Evolutionary conservation across 257 asterid genomes (phyloP).

Genomic region (Lithospermum erythrorhizon): DNA sequence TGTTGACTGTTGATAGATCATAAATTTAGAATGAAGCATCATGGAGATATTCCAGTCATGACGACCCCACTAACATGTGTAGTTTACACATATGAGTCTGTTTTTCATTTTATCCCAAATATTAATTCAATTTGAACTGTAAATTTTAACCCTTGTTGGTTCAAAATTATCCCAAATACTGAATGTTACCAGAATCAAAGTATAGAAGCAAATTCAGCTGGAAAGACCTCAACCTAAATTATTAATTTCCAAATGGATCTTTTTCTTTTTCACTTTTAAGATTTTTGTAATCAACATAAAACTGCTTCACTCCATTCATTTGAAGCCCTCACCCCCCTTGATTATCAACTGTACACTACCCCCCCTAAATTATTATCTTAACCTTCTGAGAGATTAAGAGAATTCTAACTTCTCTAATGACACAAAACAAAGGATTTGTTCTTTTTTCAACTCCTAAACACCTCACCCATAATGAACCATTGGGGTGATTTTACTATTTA

Average conservation of each 20-base stretch:
- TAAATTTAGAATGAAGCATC: too few relatives aligned
- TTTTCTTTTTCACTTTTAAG: not conserved
- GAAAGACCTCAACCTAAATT: not conserved
- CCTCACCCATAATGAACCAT: constrained; percentile 1
- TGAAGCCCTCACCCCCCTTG: not conserved
- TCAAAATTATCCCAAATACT: too few relatives aligned
- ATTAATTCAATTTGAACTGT: too few relatives aligned
- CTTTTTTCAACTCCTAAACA: not conserved
- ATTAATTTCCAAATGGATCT: not conserved
- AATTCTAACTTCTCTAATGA: constrained; percentile 8
- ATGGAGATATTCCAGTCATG: too few relatives aligned
- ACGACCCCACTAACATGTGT: too few relatives aligned
- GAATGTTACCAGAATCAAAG: too few relatives aligned
- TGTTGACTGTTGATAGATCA: too few relatives aligned
- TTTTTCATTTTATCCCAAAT: too few relatives aligned
- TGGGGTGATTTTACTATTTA: too few relatives aligned
- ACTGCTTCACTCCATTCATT: not conserved
- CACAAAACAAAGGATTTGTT: too few relatives aligned
- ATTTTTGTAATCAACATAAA: not conserved
- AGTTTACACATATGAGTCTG: too few relatives aligned
- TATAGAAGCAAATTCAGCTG: not conserved
- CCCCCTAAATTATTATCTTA: constrained; percentile 33
- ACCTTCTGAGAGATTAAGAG: constrained; percentile 10
- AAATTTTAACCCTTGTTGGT: too few relatives aligned
- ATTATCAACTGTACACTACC: constrained; percentile 33